These are phyloP conservation scores for Solanum virginianum DNA, from an alignment of 257 asterid genomes.

Conservation along the genomic window DNA sequence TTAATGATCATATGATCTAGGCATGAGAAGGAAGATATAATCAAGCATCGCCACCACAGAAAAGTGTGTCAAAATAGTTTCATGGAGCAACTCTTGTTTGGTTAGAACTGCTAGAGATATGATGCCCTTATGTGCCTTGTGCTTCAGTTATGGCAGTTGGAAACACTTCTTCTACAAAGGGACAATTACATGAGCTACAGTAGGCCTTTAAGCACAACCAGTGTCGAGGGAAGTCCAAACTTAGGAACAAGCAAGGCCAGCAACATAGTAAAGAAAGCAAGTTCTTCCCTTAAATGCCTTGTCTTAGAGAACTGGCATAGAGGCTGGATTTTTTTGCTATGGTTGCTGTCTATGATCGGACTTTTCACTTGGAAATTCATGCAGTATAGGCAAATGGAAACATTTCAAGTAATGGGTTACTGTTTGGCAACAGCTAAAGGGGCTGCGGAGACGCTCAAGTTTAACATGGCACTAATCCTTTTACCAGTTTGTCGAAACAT, in stretches of 20 bases:
- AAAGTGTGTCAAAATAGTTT: neutral
- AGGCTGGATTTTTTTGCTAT: conserved; percentile 44
- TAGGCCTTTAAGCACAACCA: conserved; percentile 57
- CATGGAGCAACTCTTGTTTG: neutral
- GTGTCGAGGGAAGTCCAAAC: conserved; percentile 53
- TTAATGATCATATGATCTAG: neutral
- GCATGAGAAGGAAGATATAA: neutral
- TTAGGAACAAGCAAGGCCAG: conserved; percentile 14
- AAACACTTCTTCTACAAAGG: conserved; percentile 65
- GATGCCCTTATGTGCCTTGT: neutral
- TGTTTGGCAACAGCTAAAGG: conserved; percentile 87
- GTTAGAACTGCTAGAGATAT: neutral
- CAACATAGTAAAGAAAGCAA: conserved; percentile 10
- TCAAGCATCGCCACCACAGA: neutral
- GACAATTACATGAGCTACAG: conserved; percentile 80
- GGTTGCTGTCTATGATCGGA: conserved; percentile 48
- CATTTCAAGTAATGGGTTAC: conserved; percentile 68
- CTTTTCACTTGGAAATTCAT: conserved; percentile 78
- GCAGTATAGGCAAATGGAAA: conserved; percentile 42
- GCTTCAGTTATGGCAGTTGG: conserved; percentile 85
- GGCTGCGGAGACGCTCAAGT: conserved; percentile 85
- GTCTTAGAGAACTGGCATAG: conserved; percentile 71
- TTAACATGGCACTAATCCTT: conserved; percentile 86
- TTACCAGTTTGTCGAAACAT: conserved; percentile 81
- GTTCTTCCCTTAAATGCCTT: conserved; percentile 12